These are phyloP conservation scores for Hypericum perforatum DNA, from an alignment of 345 rosid genomes.

Conservation along the genomic window DNA sequence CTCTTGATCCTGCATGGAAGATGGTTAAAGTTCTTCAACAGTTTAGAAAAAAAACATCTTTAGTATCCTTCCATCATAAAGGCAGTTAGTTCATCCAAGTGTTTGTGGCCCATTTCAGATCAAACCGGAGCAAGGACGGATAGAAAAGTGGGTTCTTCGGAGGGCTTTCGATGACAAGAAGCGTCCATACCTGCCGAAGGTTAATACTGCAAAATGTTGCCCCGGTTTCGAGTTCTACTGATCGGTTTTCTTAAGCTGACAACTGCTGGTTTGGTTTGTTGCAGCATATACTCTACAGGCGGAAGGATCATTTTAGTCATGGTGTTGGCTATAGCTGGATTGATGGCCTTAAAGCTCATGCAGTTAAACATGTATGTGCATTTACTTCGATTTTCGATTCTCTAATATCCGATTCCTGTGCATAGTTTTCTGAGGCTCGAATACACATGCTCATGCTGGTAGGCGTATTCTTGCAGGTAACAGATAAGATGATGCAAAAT, in stretches of 20 bases:
- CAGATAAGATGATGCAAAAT: constrained; percentile 69
- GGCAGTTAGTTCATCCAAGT: background rate
- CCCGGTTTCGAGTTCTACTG: background rate
- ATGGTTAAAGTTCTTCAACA: constrained; percentile 41
- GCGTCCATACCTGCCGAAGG: constrained; percentile 82
- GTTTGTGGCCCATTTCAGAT: constrained; percentile 29
- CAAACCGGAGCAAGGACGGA: constrained; percentile 51
- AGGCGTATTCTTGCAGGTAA: constrained; percentile 39
- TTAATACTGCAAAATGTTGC: constrained; percentile 1
- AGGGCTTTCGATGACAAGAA: constrained; percentile 83
- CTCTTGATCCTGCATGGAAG: constrained; percentile 75
- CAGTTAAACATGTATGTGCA: constrained; percentile 44
- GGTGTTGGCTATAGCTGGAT: constrained; percentile 98
- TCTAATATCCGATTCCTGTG: background rate
- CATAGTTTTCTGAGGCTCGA: background rate
- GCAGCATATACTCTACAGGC: constrained; percentile 88
- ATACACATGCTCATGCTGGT: background rate
- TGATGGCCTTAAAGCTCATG: constrained; percentile 87
- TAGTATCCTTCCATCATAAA: background rate
- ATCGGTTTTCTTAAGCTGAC: constrained; percentile 12
- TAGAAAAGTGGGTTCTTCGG: constrained; percentile 84
- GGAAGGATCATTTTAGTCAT: constrained; percentile 93
- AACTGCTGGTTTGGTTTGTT: constrained; percentile 10
- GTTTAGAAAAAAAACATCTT: background rate
- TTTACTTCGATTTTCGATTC: background rate